Conservation (phyloP, 129 eudicot genomes). For the Flaveria linearis region DNA sequence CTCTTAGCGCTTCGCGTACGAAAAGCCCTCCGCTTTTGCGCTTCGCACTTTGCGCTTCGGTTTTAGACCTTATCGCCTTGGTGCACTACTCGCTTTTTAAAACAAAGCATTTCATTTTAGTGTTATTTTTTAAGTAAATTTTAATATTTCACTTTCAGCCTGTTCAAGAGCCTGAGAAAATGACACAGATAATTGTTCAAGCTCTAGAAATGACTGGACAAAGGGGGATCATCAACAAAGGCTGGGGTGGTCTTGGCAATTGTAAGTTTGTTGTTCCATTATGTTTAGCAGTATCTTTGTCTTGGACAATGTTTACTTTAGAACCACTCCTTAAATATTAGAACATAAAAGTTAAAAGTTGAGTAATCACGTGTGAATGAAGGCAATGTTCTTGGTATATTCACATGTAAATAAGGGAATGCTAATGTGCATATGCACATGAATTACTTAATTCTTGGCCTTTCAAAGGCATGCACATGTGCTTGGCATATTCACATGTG, state of each 20-base stretch:
- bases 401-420: background rate
- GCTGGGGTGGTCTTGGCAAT: conserved; percentile 98
- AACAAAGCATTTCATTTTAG: background rate
- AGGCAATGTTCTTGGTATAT: background rate
- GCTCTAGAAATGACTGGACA: conserved; percentile 88
- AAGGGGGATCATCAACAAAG: conserved; percentile 94
- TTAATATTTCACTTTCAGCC: conserved; percentile 57
- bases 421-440: background rate
- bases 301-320: background rate
- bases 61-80: too few relatives aligned
- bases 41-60: too few relatives aligned
- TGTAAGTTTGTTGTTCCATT: conserved; percentile 58
- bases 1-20: too few relatives aligned
- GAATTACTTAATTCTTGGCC: background rate
- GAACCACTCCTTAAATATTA: background rate
- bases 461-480: background rate
- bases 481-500: background rate
- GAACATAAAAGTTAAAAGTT: background rate
- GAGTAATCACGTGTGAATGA: background rate
- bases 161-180: conserved; percentile 90
- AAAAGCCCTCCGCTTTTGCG: too few relatives aligned
- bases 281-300: conserved; percentile 13
- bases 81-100: too few relatives aligned
- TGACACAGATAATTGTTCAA: conserved; percentile 89
- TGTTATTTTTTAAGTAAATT: background rate